Base-by-base conservation (phyloP, 306 rosid species). In the Benincasa hispida region DNA sequence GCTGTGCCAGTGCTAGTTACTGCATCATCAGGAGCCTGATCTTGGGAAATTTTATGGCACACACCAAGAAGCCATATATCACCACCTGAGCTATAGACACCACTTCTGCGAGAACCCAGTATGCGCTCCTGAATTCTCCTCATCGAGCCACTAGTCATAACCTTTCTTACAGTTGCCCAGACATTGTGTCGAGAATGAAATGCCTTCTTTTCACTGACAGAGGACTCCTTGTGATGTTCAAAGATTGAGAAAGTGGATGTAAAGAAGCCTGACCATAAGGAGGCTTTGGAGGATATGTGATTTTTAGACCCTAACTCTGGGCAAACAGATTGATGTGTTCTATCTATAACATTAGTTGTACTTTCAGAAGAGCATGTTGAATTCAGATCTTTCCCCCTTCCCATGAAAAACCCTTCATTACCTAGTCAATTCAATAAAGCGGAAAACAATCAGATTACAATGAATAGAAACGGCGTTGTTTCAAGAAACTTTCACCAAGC, bases 21-120 rank as follows among this genome's bases (percentile, higher is more conserved):
- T 48, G 81, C 87, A 80, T 76, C 86, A 77, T 80, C 87, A 21
- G 90, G 76, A 54, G 87, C 77, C 59, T 89, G 91, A 30, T 85
- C 88, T 68, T 77, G 93, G 14, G 87, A 81, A 59, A 89, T 35
- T 30, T 81, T 87, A 82, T 94, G 88, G 85, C 90, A 88, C 30
- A 89, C 89, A 27, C 99, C 99, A 37, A 94, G 87, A 87, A 94
- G 96, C 97, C 99, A 94, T 82, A 94, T 81, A 80, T 94, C 97
- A 68, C 96, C 93, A 58, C 88, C 89, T 34, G 93, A 88, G 80
- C 83, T 84, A 34, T 89, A 86, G 76, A 92, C 59, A 72, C 89
- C 96, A 22, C 86, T 85, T 83, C 89, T 85, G 85, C 85, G 81
- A 53, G 91, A 81, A 77, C 99, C 96, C 19, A 94, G 81, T 28